These are phyloP conservation scores for Linderniella brevidens DNA, from an alignment of 257 asterid genomes.

Conservation along the genomic window DNA sequence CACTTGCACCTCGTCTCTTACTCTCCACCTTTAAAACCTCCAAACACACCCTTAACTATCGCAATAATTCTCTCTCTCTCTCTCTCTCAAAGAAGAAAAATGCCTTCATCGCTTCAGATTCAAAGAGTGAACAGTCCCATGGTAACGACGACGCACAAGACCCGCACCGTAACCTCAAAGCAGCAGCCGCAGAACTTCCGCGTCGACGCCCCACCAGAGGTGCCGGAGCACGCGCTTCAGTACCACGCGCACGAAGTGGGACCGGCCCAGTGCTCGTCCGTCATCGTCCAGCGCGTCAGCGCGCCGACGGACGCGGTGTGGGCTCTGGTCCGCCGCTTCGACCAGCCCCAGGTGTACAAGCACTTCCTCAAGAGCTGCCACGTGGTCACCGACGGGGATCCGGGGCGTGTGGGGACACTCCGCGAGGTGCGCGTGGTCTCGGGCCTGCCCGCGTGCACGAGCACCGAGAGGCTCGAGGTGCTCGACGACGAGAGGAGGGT, in stretches of 20 bases:
- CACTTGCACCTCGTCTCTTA: too few species aligned
- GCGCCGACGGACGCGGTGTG: neutral
- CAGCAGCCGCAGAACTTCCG: too few species aligned
- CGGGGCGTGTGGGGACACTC: conserved; percentile 26
- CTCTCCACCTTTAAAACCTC: too few species aligned
- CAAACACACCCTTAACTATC: too few species aligned
- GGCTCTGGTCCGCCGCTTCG: neutral
- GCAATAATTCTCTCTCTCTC: too few species aligned
- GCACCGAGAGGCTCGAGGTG: conserved; percentile 51
- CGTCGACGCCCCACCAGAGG: too few species aligned
- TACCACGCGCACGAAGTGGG: neutral
- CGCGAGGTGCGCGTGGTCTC: conserved; percentile 54
- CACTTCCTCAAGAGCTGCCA: conserved; percentile 4
- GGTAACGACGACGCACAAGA: too few species aligned
- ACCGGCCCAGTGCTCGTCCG: neutral
- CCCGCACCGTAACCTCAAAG: too few species aligned
- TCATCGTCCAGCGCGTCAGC: neutral
- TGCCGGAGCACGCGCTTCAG: too few species aligned
- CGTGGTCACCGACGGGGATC: conserved; percentile 25
- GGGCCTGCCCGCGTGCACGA: conserved; percentile 42
- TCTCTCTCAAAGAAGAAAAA: too few species aligned
- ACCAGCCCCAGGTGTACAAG: neutral
- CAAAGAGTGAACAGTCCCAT: too few species aligned
- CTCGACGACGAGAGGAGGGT: conserved; percentile 52
- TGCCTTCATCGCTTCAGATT: too few species aligned